A percentile compares a stretch with the other conserved stretches of the same genome.
phyloP scores from a whole-genome alignment of 192 early-diverging fungal genomes.

The Backusella psychrophila region DNA sequence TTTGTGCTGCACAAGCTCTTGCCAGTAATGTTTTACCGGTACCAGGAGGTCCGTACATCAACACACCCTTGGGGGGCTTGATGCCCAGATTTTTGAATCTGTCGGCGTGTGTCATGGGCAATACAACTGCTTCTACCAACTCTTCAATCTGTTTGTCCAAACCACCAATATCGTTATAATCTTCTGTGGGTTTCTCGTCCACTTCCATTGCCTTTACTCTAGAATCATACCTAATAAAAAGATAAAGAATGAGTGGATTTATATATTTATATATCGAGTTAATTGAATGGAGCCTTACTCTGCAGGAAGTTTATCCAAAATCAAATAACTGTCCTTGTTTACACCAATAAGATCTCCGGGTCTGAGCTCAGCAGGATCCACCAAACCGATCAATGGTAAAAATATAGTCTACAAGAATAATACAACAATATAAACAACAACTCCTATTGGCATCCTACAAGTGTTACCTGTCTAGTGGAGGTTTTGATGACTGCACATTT shows the following conservation, averaged over 20 bases:
- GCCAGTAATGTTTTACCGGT: slow-evolving; percentile 93
- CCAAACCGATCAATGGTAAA: slow-evolving; percentile 95
- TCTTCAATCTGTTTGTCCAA: slow-evolving; percentile 87
- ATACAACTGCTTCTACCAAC: slow-evolving; percentile 82
- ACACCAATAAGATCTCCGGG: slow-evolving; percentile 98
- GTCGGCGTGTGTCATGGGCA: slow-evolving; percentile 86
- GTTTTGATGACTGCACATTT: slow-evolving; percentile 98
- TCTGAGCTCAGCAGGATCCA: slow-evolving; percentile 82
- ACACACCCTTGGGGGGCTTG: slow-evolving; percentile 81
- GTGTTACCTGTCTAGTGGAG: slow-evolving; percentile 82
- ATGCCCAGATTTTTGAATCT: slow-evolving; percentile 86
- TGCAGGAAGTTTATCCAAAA: slow-evolving; percentile 93
- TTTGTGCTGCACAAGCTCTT: slow-evolving; percentile 96
- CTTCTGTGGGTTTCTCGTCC: slow-evolving; percentile 98
- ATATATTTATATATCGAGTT: not conserved
- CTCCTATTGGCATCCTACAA: not conserved
- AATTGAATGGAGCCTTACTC: slow-evolving; percentile 62
- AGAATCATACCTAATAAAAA: slow-evolving; percentile 77
- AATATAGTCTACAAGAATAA: slow-evolving; percentile 79
- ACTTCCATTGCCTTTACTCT: slow-evolving; percentile 99
- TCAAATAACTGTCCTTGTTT: slow-evolving; percentile 96
- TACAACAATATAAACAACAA: not conserved
- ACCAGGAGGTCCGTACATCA: slow-evolving; percentile 85
- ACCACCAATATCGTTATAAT: slow-evolving; percentile 94
- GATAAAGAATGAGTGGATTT: not conserved